Conservation (phyloP, 1,139 yeast species). For the Nakaseomyces bracarensis region DNA sequence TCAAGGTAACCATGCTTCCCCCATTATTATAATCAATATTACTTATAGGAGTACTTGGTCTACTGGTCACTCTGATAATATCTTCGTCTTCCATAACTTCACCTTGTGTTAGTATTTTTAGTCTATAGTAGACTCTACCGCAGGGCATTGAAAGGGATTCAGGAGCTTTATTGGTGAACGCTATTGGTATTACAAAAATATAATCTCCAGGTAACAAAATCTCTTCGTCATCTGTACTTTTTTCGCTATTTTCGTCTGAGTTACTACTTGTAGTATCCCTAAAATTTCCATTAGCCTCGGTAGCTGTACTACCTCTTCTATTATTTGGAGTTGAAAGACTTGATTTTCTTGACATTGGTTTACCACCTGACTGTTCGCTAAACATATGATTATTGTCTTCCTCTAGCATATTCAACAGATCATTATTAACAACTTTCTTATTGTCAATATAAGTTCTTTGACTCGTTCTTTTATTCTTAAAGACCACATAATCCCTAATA, state of each 20-base stretch:
- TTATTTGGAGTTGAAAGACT: neutral
- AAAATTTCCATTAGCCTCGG: slow-evolving; percentile 10
- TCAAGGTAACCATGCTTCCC: neutral
- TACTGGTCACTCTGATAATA: neutral
- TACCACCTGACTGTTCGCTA: neutral
- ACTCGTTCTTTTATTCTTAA: slow-evolving; percentile 14
- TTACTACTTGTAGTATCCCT: slow-evolving; percentile 8
- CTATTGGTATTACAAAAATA: slow-evolving; percentile 59
- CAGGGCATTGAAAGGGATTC: slow-evolving; percentile 52
- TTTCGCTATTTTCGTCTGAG: slow-evolving; percentile 7
- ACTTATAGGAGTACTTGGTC: neutral
- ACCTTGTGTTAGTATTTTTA: neutral
- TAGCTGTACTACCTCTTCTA: neutral
- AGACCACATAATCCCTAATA: slow-evolving; percentile 9
- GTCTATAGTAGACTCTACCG: slow-evolving; percentile 18
- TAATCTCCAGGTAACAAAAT: slow-evolving; percentile 50
- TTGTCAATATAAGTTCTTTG: slow-evolving; percentile 1
- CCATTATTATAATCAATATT: neutral
- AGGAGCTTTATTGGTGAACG: slow-evolving; percentile 60
- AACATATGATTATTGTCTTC: slow-evolving; percentile 7
- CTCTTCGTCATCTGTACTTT: slow-evolving; percentile 9
- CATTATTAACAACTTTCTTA: slow-evolving; percentile 7
- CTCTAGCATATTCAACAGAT: slow-evolving; percentile 1
- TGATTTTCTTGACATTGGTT: neutral
- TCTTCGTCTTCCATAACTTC: neutral